Evolutionary conservation across 169 alveolate genomes (phyloP), one percentile per base, ranked within the genome.

Genomic region (Eimeria praecox): DNA sequence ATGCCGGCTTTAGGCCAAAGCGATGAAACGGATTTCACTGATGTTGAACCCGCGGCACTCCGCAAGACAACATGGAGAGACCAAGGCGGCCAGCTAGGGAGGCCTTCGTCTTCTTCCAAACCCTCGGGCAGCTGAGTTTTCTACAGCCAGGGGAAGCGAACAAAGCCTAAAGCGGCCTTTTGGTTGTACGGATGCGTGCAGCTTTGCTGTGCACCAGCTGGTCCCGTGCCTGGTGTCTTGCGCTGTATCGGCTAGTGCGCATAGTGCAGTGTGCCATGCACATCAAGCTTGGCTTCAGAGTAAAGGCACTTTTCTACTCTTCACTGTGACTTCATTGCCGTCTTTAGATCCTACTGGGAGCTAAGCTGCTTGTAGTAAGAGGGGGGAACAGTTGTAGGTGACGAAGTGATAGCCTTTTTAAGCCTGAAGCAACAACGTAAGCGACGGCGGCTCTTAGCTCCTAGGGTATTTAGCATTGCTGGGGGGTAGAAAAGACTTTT

Each of bases 1-100:
- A 83, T 92, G 92, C 95, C 95, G 49, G 95, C 95, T 14, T 82
- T 92, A 59, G 94, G 94, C 56, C 94, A 87, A 40, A 87, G 94
- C 38, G 94, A 87, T 12, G 94, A 87, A 49, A 87, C 62, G 6
- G 94, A 87, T 27, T 87, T 87, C 52, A 87, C 94, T 20, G 94
- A 87, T 2, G 49, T 87, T 42, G 94, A 87, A n/a, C 94, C 94
- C 30, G 94, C 82, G n/a, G 82, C 85, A 3, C 83, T 62, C 66
- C 80, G 94, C 38, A 87, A 87, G 83, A 40, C 94, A 64, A 87
- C 94, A 52, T 87, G 94, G 94, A 87, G 83, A 30, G 83, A 87
- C 38, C 88, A 78, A n/a, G 92, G 52, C 24, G 38, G 38, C 56
- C 92, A 52, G 56, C 54, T n/a, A 33, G 77, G 92, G 92, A 54